Percentiles rank a stretch among this genome's conserved stretches.
Evolutionary conservation across 2,329 filamentous ascomycete genomes (phyloP).

Genomic region (Trichoderma atroviride): DNA sequence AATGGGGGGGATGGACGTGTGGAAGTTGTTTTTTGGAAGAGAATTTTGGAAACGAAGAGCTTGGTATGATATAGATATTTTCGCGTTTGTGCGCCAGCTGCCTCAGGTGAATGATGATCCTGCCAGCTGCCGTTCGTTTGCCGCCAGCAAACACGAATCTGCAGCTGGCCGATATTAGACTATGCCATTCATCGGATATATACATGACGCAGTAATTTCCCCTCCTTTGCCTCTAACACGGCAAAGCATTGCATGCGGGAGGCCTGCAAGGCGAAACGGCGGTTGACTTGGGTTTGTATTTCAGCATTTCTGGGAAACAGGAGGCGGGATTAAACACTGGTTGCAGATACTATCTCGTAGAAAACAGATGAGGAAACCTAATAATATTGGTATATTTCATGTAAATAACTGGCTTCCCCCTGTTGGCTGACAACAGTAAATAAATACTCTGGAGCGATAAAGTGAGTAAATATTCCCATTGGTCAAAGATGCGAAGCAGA

Average conservation of each 20-base stretch:
- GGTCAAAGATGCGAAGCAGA: no score
- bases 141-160: background rate
- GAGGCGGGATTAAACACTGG: background rate
- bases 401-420: background rate
- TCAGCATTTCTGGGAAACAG: background rate
- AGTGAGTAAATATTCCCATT: background rate
- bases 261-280: background rate
- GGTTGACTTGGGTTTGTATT: background rate
- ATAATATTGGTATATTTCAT: background rate
- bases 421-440: background rate
- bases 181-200: background rate
- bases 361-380: background rate
- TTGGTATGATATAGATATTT: background rate
- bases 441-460: background rate
- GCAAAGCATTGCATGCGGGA: background rate
- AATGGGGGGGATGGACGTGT: background rate
- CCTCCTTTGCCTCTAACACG: background rate
- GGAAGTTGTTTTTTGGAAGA: background rate
- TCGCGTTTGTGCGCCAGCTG: background rate
- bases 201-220: background rate
- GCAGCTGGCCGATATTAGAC: background rate
- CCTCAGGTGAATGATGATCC: background rate
- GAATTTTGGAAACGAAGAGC: background rate
- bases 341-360: background rate
- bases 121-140: background rate